Evolutionary conservation across 2,329 filamentous ascomycete genomes (phyloP), one percentile per base, ranked within the genome.

Genomic region (Alternaria panax): DNA sequence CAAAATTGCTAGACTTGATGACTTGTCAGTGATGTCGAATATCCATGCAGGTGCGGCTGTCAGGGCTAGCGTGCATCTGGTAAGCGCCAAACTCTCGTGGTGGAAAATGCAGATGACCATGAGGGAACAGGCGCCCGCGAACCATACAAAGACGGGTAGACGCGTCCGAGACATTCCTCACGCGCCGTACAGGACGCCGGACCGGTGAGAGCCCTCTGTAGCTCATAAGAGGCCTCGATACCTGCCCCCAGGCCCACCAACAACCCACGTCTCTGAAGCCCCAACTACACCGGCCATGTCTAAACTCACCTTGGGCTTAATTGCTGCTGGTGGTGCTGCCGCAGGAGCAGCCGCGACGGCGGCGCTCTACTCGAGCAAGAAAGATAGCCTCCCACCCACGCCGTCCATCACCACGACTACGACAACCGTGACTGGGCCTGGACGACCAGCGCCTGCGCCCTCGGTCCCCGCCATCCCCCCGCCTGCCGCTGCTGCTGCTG

Each of bases 261-360:
- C 30, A 48, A 48, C 28, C 47, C 57, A 38, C 51, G 41, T 45
- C 32, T 41, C 38, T 18, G 40, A 45, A 45, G 40, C 45, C 28
- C n/a, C 14, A 56, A 56, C 30, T 32, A 28, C 12, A 42, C 50
- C 41, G 60, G 63, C 62, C 64, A 84, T 84, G 82, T 83, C 82
- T 16, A 84, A 85, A 69, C 75, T 81, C 66, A 83, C 82, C 16
- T 72, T 84, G 55, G 82, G 80, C 22, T 72, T 84, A 60, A 80
- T 84, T 50, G 82, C 82, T 18, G 82, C 80, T 38, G 79, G 80
- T 45, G 76, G 81, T 58, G 82, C 82, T 32, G 82, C 80, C 25
- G 78, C 81, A 14, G 82, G 82, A 41, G 82, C 82, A 60, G 82
- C 80, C 67, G 79, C 80, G 32, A 83, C 81, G 41, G 82, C 82